Percentiles rank a stretch among this genome's conserved stretches.
Conservation (phyloP, 1,139 yeast genomes). For the Hansenula anomala region DNA sequence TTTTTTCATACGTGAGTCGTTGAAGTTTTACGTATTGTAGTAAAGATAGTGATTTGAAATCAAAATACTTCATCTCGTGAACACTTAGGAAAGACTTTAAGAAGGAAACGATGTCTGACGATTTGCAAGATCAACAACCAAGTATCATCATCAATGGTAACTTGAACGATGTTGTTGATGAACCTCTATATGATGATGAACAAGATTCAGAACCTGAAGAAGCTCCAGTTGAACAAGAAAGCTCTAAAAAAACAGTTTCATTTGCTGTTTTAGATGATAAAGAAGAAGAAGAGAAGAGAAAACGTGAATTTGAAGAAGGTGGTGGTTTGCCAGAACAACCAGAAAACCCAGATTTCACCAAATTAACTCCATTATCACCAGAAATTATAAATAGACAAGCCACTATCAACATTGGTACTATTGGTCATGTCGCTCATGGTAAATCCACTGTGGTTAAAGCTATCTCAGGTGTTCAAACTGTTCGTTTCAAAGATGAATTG, state of each 20-base stretch:
- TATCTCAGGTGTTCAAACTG: conserved; percentile 97
- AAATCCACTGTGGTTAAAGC: conserved; percentile 98
- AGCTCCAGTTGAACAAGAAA: conserved; percentile 30
- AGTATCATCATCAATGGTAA: conserved; percentile 80
- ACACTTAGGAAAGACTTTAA: too few relatives aligned
- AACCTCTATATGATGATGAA: conserved; percentile 33
- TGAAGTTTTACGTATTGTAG: background rate
- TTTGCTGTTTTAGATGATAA: conserved; percentile 71
- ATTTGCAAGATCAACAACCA: conserved; percentile 81
- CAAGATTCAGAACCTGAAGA: conserved; percentile 30
- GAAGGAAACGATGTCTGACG: conserved; percentile 56
- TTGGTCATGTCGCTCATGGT: conserved; percentile 99
- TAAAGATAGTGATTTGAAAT: too few relatives aligned
- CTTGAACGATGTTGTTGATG: conserved; percentile 45
- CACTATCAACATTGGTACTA: conserved; percentile 97
- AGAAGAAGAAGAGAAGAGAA: conserved; percentile 68
- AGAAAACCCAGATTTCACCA: conserved; percentile 72
- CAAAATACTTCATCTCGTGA: too few relatives aligned
- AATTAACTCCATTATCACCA: conserved; percentile 82
- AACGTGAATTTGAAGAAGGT: conserved; percentile 91
- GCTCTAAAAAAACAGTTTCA: conserved; percentile 72
- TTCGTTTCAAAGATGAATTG: conserved; percentile 95
- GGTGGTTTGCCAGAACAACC: conserved; percentile 98
- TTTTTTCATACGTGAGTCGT: background rate
- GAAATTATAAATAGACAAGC: conserved; percentile 99